Evolutionary conservation across 441 rosid species (phyloP), one percentile per base, ranked within the genome.

Genomic region (Erodium chrysanthum): DNA sequence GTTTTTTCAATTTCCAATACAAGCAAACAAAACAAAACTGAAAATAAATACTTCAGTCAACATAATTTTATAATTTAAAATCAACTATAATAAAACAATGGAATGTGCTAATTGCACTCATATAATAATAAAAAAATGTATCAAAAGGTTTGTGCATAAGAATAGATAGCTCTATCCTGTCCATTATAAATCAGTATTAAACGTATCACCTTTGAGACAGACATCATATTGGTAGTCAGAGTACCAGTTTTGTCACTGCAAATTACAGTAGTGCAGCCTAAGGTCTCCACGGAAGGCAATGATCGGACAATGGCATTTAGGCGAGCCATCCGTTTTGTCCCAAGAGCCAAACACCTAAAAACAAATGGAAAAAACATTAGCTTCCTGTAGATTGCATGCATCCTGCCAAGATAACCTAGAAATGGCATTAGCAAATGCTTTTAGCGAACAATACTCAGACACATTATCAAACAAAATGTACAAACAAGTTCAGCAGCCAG

Each of bases 231-330:
- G 71, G 99, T 94, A 21, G 99, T 94, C 80, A 94, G 81, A 71
- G 97, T 94, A 76, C 99, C 99, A 66, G 99, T 94, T 80, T 94
- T 91, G 77, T 94, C 99, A 67, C 96, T 91, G 81, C 99, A 94
- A 73, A 94, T 94, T 71, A 94, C 99, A 68, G 99, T 91, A 61
- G 99, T 94, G 84, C 99, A 94, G 66, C 97, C 97, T 73, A 91
- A 81, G 56, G 99, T 94, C 83, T 94, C 99, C 29, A 91, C 99
- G 20, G 99, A 94, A 70, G 99, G 97, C 88, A 94, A 87, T 69
- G 97, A 89, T 54, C 97, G 86, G 61, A 94, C 99, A 77, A 94
- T 90, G 50, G 99, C 99, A 81, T 94, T 94, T 81, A 91, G 78
- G 71, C 99, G 90, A 72, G 99, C 99, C 99, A 94, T 94, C 70